A percentile compares a stretch with the other conserved stretches of the same genome.
These are phyloP conservation scores for Phytophthora megakarya DNA, from an alignment of 352 stramenopile species.

Conservation along the genomic window DNA sequence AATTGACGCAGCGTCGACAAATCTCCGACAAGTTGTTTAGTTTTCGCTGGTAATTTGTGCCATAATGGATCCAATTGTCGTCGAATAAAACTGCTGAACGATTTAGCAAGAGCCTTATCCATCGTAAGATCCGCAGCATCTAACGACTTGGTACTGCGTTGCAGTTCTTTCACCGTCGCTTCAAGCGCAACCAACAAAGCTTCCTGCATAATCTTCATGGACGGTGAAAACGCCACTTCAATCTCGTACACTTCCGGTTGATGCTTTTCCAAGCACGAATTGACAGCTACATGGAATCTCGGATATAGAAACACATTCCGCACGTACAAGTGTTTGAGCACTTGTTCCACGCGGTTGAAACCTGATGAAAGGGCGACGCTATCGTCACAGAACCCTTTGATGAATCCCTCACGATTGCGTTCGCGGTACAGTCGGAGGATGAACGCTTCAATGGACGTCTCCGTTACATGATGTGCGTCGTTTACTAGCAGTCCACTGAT, in stretches of 20 bases:
- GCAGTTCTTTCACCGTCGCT: constrained; percentile 94
- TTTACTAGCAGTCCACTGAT: constrained; percentile 95
- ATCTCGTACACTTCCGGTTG: constrained; percentile 95
- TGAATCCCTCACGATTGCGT: constrained; percentile 90
- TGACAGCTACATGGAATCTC: constrained; percentile 93
- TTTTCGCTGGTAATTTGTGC: constrained; percentile 93
- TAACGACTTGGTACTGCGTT: constrained; percentile 84
- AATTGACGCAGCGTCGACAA: constrained; percentile 78
- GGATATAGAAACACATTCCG: constrained; percentile 94
- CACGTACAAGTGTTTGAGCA: constrained; percentile 95
- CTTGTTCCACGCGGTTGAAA: constrained; percentile 96
- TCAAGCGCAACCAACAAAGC: constrained; percentile 93
- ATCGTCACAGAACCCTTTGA: constrained; percentile 97
- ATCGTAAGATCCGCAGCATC: constrained; percentile 90
- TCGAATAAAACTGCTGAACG: constrained; percentile 64
- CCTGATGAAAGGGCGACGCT: constrained; percentile 88
- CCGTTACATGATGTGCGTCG: constrained; percentile 92
- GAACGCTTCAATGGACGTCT: constrained; percentile 97
- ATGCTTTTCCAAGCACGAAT: constrained; percentile 81
- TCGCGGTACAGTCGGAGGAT: constrained; percentile 95
- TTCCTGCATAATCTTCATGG: constrained; percentile 95
- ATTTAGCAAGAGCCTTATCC: constrained; percentile 93
- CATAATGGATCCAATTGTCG: constrained; percentile 97
- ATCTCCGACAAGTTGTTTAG: constrained; percentile 93
- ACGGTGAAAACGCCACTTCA: constrained; percentile 88